phyloP scores from a whole-genome alignment of 108 stramenopile species.

The Nitzschia inconspicua region DNA sequence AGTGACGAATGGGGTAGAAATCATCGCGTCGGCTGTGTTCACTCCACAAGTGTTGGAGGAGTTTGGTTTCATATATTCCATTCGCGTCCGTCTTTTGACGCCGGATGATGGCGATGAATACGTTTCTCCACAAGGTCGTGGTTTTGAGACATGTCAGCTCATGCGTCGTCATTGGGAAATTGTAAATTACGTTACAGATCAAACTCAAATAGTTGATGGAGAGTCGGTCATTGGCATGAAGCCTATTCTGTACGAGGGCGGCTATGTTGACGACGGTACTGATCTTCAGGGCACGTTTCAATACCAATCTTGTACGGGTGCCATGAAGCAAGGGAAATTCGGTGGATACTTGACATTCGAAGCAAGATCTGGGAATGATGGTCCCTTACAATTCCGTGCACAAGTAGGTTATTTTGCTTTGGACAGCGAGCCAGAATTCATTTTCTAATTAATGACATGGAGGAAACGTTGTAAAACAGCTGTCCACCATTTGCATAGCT shows the following conservation, averaged over 20 bases:
- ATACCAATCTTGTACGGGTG: conserved; percentile 30
- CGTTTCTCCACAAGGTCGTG: conserved; percentile 33
- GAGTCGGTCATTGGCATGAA: conserved; percentile 54
- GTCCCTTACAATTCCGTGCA: no score
- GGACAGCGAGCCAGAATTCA: no score
- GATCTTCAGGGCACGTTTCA: conserved; percentile 13
- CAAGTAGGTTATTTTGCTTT: no score
- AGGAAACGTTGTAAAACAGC: no score
- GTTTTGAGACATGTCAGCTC: conserved; percentile 57
- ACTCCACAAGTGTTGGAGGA: neutral
- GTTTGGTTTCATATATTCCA: conserved; percentile 36
- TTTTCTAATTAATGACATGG: no score
- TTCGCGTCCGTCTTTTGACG: conserved; percentile 47
- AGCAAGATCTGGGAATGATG: no score
- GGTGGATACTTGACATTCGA: no score
- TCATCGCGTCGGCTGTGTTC: conserved; percentile 29
- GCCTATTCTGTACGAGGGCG: conserved; percentile 49
- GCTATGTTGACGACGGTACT: conserved; percentile 12
- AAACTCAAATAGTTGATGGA: conserved; percentile 29
- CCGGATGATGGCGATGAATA: conserved; percentile 42
- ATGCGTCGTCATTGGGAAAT: conserved; percentile 48
- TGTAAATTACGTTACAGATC: conserved; percentile 3
- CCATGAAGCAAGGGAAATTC: conserved; percentile 13
- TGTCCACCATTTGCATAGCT: no score
- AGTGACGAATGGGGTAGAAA: conserved; percentile 5